Conservation (phyloP, 2,329 filamentous ascomycete species). For the Botrytis elliptica region DNA sequence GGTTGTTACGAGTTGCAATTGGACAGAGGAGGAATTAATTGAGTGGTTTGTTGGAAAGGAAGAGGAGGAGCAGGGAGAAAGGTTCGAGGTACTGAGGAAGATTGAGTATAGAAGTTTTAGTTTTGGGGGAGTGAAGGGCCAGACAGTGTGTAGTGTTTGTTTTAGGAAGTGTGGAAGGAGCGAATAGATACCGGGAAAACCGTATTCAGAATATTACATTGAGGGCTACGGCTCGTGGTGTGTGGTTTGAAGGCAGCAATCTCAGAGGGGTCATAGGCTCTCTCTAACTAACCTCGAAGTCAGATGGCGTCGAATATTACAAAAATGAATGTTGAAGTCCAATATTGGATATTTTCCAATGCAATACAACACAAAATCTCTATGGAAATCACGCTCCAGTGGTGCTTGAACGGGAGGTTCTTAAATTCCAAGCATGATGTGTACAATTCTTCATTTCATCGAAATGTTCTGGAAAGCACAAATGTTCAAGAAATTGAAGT, state of each 20-base stretch:
- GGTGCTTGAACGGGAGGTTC: not conserved
- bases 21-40: conserved; percentile 85
- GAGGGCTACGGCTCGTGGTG: not conserved
- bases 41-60: conserved; percentile 69
- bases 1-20: conserved; percentile 94
- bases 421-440: not conserved
- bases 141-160: conserved; percentile 84
- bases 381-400: too few relatives aligned
- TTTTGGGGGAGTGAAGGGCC: conserved; percentile 85
- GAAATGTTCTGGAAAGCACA: not conserved
- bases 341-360: too few relatives aligned
- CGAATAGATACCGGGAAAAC: not conserved
- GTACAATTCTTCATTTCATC: not conserved
- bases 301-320: not conserved
- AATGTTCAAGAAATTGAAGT: not conserved
- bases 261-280: too few relatives aligned
- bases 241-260: not conserved
- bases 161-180: conserved; percentile 54
- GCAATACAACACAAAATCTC: too few relatives aligned
- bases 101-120: conserved; percentile 83
- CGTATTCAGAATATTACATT: not conserved
- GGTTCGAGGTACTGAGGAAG: conserved; percentile 56
- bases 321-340: too few relatives aligned
- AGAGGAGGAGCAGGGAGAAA: conserved; percentile 33
- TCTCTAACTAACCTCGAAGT: not conserved